Percentiles rank a stretch among this genome's conserved stretches.
phyloP scores from a whole-genome alignment of 257 asterid genomes.

The Fraxinus americana region DNA sequence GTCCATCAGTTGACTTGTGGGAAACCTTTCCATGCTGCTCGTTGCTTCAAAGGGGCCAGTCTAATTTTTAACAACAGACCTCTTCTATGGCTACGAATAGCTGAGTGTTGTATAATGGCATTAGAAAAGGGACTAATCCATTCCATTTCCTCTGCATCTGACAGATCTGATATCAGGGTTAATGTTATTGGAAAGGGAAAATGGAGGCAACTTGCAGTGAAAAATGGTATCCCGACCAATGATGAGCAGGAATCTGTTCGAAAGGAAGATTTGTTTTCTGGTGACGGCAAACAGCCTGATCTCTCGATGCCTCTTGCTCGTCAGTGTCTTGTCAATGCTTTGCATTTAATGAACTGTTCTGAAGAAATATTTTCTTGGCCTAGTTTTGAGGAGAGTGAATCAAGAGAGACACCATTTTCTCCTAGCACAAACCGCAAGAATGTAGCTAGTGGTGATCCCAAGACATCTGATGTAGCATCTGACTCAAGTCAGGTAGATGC shows the following conservation, averaged over 20 bases:
- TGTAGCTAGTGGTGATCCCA: slow-evolving; percentile 39
- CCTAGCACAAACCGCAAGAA: slow-evolving; percentile 38
- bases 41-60: slow-evolving; percentile 69
- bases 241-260: slow-evolving; percentile 32
- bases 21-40: slow-evolving; percentile 74
- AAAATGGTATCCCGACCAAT: slow-evolving; percentile 36
- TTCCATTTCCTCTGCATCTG: slow-evolving; percentile 35
- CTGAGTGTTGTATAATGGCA: slow-evolving; percentile 94
- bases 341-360: slow-evolving; percentile 54
- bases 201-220: slow-evolving; percentile 79
- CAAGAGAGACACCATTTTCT: slow-evolving; percentile 39
- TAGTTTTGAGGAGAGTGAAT: slow-evolving; percentile 47
- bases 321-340: slow-evolving; percentile 71
- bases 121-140: slow-evolving; percentile 68
- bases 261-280: slow-evolving; percentile 33
- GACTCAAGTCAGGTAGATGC: slow-evolving; percentile 42
- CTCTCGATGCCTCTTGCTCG: slow-evolving; percentile 68
- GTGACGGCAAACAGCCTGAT: slow-evolving; percentile 42
- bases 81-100: slow-evolving; percentile 78
- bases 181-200: slow-evolving; percentile 83
- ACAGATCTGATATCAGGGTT: slow-evolving; percentile 52
- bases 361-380: slow-evolving; percentile 43
- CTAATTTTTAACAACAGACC: slow-evolving; percentile 60
- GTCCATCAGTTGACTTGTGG: slow-evolving; percentile 74
- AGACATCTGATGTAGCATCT: slow-evolving; percentile 37